Base-by-base conservation (phyloP, 2,329 filamentous ascomycete genomes). In the Fusarium ramigenum region DNA sequence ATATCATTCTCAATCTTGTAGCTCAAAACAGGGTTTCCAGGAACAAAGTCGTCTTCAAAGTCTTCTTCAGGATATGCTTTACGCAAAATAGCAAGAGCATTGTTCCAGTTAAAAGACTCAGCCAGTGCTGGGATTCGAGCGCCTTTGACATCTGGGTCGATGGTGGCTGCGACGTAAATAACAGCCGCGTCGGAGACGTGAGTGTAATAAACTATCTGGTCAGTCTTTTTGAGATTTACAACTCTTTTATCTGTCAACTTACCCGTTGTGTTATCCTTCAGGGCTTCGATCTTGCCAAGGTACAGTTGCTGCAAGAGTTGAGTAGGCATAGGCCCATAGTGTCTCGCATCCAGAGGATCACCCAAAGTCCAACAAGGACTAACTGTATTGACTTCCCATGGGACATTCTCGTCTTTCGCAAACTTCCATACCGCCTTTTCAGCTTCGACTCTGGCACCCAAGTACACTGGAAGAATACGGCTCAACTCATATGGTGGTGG, bases 361-460 rank as follows among this genome's bases (percentile, higher is more conserved):
- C 75, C 75, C 4, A 77, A 4, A 1, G n/a, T 52, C 40, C 62
- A 56, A 18, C 74, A 77, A 9, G 74, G 72, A 18, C 49, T 70
- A 10, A 77, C 72, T 1, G 61, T 36, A 39, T 77, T 77, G 18
- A 77, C 53, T n/a, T 59, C 70, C 72, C 72, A 77, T 1, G 72
- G 25, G 3, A 72, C 16, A 1, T 70, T 70, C 32, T 77, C 56
- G 1, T 77, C 75, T 7, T 56, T 36, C 1, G 43, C 70, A 18
- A 70, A 77, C 14, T 75, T 75, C 75, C 72, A 77, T 7, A 77
- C 49, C 2, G 75, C 75, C 28, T 70, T 75, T n/a, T 77, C 75
- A 0, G 70, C 60, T 5, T 77, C 75, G 1, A 61, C 49, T 19
- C 74, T 75, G 1, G 61, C 44, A 8, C 56, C 72, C 5, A 70